Percentiles rank a stretch among this genome's conserved stretches.
phyloP scores from a whole-genome alignment of 139 green algal species.

The Chlamydomonas incerta region DNA sequence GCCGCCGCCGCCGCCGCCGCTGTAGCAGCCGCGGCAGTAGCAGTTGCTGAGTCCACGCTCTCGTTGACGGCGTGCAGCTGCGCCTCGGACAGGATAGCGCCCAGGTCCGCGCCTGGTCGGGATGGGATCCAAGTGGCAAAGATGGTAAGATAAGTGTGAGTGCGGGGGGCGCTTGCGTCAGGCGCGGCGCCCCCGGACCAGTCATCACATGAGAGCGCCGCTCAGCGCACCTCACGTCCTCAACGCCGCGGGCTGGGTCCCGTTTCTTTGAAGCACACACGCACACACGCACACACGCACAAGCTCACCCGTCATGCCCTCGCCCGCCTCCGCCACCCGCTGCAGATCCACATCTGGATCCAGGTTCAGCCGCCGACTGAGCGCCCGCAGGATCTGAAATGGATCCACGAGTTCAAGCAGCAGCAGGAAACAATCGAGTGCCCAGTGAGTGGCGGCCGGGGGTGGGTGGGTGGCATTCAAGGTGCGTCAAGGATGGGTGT shows the following conservation, averaged over 20 bases:
- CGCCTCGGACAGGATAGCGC: conserved; percentile 82
- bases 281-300: background rate
- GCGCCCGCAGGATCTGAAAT: conserved; percentile 56
- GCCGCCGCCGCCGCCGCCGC: background rate
- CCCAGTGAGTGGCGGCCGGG: too few relatives aligned
- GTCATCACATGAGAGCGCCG: too few relatives aligned
- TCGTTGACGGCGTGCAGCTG: conserved; percentile 86
- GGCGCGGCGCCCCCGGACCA: too few relatives aligned
- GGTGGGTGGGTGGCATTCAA: too few relatives aligned
- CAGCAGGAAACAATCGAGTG: too few relatives aligned
- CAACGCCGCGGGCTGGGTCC: too few relatives aligned
- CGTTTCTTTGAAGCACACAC: background rate
- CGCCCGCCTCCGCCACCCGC: conserved; percentile 50
- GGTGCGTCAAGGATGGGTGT: too few relatives aligned
- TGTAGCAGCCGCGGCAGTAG: background rate
- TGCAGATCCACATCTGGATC: conserved; percentile 59
- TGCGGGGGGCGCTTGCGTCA: too few relatives aligned
- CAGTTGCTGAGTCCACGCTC: conserved; percentile 53
- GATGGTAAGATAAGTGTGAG: too few relatives aligned
- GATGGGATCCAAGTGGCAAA: too few relatives aligned
- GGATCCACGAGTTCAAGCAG: too few relatives aligned
- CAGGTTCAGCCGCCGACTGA: conserved; percentile 66
- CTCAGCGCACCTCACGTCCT: too few relatives aligned
- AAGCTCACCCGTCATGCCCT: conserved; percentile 64
- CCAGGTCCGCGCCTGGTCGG: conserved; percentile 86